phyloP scores from a whole-genome alignment of 1,284 basidiomycete species.

The Rhodotorula sp. region DNA sequence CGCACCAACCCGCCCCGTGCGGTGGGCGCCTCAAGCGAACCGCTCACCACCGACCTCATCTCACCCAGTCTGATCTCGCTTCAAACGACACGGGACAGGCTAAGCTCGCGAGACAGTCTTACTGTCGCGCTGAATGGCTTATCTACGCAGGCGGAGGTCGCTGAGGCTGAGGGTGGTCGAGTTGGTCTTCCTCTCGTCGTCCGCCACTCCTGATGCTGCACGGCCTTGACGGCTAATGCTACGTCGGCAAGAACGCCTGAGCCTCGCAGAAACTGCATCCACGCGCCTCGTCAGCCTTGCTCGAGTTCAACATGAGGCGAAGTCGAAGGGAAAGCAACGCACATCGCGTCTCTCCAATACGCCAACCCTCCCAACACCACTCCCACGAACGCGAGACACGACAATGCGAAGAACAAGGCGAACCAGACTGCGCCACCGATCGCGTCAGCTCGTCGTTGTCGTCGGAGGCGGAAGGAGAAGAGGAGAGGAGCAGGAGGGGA shows the following conservation, averaged over 20 bases:
- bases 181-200: too few relatives aligned
- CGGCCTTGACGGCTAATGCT: not conserved
- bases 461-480: not conserved
- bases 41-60: too few relatives aligned
- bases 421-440: slow-evolving; percentile 2
- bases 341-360: slow-evolving; percentile 11
- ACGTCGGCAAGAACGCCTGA: slow-evolving; percentile 15
- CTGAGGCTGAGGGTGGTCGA: not conserved
- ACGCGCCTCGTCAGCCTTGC: not conserved
- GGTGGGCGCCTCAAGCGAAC: too few relatives aligned
- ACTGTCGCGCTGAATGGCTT: not conserved
- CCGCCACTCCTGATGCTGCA: too few relatives aligned
- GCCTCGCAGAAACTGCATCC: slow-evolving; percentile 6
- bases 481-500: not conserved
- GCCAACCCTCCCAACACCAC: slow-evolving; percentile 7
- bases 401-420: not conserved
- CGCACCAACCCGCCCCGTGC: too few relatives aligned
- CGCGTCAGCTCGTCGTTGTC: too few relatives aligned
- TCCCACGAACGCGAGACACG: not conserved
- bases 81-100: too few relatives aligned
- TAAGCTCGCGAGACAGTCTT: too few relatives aligned
- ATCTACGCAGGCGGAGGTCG: not conserved
- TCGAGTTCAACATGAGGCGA: not conserved
- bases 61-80: too few relatives aligned
- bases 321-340: not conserved